Evolutionary conservation across 192 early-diverging fungal species (phyloP), one percentile per base, ranked within the genome.

Genomic region (Phycomyces blakesleeanus): DNA sequence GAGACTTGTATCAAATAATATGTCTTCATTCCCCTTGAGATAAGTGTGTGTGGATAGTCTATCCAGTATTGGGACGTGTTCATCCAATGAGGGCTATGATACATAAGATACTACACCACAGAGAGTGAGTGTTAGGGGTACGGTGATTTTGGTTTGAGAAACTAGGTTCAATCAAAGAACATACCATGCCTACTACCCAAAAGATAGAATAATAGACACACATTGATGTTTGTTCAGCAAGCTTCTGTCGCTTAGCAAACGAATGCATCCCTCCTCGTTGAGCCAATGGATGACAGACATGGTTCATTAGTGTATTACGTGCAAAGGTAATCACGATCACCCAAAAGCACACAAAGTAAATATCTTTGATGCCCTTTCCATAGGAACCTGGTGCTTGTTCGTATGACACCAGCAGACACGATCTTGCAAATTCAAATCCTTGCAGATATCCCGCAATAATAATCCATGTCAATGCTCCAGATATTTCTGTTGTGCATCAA

Each of bases 1-100:
- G 81, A 85, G 56, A 86, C 76, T 65, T 91, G 89, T 16, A 85
- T 63, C 59, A 91, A 59, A 57, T 91, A 91, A 73, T 91, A 91
- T 38, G 73, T 71, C 73, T 91, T 91, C 73, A 83, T 77, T 38
- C 73, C 53, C 38, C 66, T 58, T 5, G 80, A 51, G 57, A 85
- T 64, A 34, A 79, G 70, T 41, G 59, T 58, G 64, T 91, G 89
- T 2, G 89, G 89, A 60, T 88, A 88, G 59, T 75, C 78, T 22
- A 81, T 81, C 87, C 87, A 91, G 69, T 75, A 87, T 10, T 85
- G 69, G 15, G 69, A 39, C 8, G 84, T 85, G 70, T 86, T 81
- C 72, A 88, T 74, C 89, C 89, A 91, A 70, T 89, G 69, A 42
- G 87, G 86, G 24, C 72, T 73, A 47, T 86, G 62, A 57, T 79